Evolutionary conservation across 2,329 filamentous ascomycete genomes (phyloP).

Genomic region (Lanzia echinophila): DNA sequence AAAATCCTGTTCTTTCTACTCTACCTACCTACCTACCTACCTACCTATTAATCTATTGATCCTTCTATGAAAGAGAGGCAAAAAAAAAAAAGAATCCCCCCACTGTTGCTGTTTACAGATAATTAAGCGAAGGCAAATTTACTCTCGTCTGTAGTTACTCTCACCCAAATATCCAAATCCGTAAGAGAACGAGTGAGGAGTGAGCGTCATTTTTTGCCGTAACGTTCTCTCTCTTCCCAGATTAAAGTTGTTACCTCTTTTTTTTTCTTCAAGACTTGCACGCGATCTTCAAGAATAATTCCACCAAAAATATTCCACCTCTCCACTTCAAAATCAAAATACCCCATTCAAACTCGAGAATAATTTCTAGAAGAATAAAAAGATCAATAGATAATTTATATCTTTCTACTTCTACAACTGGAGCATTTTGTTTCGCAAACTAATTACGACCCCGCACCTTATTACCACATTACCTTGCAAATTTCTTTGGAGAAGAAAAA

Average conservation of each 20-base stretch:
- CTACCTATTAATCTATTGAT: neutral
- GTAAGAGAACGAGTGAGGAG: neutral
- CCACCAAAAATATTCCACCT: neutral
- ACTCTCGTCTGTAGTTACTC: neutral
- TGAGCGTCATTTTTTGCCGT: slow-evolving; percentile 4
- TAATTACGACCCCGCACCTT: slow-evolving; percentile 6
- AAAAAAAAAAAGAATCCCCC: neutral
- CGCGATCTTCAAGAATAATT: slow-evolving; percentile 8
- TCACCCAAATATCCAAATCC: neutral
- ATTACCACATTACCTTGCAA: slow-evolving; percentile 2
- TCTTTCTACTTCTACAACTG: slow-evolving; percentile 1
- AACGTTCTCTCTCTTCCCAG: too few relatives aligned
- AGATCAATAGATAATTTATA: slow-evolving; percentile 1
- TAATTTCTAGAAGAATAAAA: neutral
- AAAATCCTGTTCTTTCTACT: too few relatives aligned
- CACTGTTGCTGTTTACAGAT: slow-evolving; percentile 2
- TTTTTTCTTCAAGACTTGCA: slow-evolving; percentile 2
- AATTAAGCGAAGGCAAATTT: slow-evolving; percentile 5
- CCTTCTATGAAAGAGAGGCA: too few relatives aligned
- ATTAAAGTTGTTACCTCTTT: neutral
- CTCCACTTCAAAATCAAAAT: neutral
- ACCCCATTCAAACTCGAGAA: neutral
- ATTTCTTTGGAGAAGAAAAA: slow-evolving; percentile 4
- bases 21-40: too few relatives aligned
- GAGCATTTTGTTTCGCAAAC: neutral